Conservation (phyloP, 139 green algal genomes). For the Haematococcus sp. region DNA sequence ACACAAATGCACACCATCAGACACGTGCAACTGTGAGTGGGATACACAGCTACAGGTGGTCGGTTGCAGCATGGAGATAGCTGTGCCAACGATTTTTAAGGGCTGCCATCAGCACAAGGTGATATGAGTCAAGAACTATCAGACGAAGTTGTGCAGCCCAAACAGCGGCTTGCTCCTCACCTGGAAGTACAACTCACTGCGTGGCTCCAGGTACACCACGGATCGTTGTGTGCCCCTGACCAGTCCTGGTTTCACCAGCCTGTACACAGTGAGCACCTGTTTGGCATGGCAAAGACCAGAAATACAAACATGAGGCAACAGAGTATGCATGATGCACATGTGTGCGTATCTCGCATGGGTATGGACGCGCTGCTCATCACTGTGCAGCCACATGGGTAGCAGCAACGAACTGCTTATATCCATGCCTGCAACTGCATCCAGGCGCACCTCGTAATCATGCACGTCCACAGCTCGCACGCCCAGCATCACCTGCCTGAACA, state of each 20-base stretch:
- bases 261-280: slow-evolving; percentile 19
- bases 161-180: neutral
- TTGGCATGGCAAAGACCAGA: no score
- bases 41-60: no score
- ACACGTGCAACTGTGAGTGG: neutral
- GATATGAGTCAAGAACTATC: no score
- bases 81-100: no score
- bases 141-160: no score
- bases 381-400: neutral
- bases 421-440: neutral
- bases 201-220: slow-evolving; percentile 30
- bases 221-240: slow-evolving; percentile 21
- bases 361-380: no score
- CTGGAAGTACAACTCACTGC: slow-evolving; percentile 30
- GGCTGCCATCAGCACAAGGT: neutral
- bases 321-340: no score
- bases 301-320: neutral
- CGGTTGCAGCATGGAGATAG: no score
- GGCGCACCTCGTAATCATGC: slow-evolving; percentile 28
- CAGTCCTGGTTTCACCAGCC: neutral
- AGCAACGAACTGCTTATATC: neutral
- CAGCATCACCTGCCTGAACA: slow-evolving; percentile 29
- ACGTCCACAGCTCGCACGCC: slow-evolving; percentile 24
- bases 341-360: no score
- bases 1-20: neutral